These are phyloP conservation scores for Lentinula detonsa DNA, from an alignment of 768 basidiomycete species.

Conservation along the genomic window DNA sequence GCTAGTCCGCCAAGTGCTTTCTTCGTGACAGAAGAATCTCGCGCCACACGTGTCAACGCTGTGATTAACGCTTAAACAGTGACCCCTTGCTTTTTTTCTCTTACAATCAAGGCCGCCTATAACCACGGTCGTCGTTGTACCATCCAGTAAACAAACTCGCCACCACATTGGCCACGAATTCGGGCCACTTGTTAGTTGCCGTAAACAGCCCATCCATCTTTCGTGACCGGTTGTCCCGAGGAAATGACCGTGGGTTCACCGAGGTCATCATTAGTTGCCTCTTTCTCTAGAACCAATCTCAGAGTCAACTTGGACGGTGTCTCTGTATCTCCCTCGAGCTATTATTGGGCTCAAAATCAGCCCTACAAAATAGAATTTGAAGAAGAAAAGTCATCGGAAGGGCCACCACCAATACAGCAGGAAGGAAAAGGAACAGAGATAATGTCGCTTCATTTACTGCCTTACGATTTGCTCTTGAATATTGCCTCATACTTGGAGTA, in stretches of 20 bases:
- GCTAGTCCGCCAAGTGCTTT: too few species aligned
- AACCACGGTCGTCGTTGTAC: background rate
- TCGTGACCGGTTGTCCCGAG: background rate
- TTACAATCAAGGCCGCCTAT: too few species aligned
- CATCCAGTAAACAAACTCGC: background rate
- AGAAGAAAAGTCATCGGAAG: background rate
- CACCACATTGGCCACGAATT: background rate
- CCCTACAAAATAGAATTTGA: background rate
- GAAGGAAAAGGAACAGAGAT: background rate
- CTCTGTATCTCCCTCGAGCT: background rate
- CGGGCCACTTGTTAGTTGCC: background rate
- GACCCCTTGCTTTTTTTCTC: background rate
- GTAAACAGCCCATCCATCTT: background rate
- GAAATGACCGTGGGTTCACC: conserved; percentile 7
- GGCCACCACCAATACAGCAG: background rate
- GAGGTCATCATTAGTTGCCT: conserved; percentile 2
- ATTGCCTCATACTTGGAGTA: conserved; percentile 58
- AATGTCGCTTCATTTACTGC: conserved; percentile 35
- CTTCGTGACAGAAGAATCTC: background rate
- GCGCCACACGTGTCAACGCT: background rate
- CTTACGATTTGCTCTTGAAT: conserved; percentile 68
- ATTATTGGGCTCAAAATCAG: background rate
- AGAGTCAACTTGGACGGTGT: conserved; percentile 2
- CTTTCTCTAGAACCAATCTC: conserved; percentile 4
- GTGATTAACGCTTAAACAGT: background rate